A percentile compares a stretch with the other conserved stretches of the same genome.
These are phyloP conservation scores for Gloeopeniophorella convolvens DNA, from an alignment of 768 basidiomycete genomes.

Conservation along the genomic window DNA sequence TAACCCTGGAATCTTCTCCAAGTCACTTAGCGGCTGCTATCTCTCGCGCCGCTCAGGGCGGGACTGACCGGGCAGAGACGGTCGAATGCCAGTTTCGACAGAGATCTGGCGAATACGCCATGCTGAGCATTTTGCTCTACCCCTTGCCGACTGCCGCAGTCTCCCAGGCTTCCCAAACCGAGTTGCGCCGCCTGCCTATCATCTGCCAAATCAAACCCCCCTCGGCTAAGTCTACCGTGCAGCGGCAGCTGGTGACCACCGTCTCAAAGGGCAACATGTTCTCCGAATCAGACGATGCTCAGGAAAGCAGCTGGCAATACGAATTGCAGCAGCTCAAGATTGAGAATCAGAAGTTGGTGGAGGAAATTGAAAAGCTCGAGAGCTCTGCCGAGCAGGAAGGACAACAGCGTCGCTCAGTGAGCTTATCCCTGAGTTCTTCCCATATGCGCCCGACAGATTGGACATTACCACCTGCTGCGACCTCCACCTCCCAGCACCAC, in stretches of 20 bases:
- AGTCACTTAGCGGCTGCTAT: constrained; percentile 19
- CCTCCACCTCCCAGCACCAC: constrained; percentile 11
- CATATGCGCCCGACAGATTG: neutral
- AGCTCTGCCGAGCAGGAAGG: constrained; percentile 6
- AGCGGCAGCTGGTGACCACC: constrained; percentile 9
- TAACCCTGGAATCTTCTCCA: constrained; percentile 26
- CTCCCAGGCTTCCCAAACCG: constrained; percentile 9
- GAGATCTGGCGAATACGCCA: constrained; percentile 5
- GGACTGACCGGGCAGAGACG: constrained; percentile 5
- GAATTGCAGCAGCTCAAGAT: constrained; percentile 80
- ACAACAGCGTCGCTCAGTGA: constrained; percentile 10
- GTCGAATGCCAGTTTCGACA: constrained; percentile 14
- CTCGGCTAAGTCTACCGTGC: constrained; percentile 5
- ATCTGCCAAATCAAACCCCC: constrained; percentile 26
- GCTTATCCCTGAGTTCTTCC: neutral
- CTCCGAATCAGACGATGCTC: constrained; percentile 58
- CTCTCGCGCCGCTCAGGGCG: constrained; percentile 12
- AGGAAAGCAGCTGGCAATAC: constrained; percentile 88
- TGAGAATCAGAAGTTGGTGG: constrained; percentile 55
- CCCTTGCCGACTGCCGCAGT: constrained; percentile 14
- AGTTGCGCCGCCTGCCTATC: constrained; percentile 11
- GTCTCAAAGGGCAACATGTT: constrained; percentile 46
- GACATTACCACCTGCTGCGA: too few species aligned
- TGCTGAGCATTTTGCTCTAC: constrained; percentile 16
- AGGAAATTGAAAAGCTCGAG: constrained; percentile 47